A percentile compares a stretch with the other conserved stretches of the same genome.
Evolutionary conservation across 2,329 filamentous ascomycete genomes (phyloP).

Genomic region (Talaromyces marneffei): DNA sequence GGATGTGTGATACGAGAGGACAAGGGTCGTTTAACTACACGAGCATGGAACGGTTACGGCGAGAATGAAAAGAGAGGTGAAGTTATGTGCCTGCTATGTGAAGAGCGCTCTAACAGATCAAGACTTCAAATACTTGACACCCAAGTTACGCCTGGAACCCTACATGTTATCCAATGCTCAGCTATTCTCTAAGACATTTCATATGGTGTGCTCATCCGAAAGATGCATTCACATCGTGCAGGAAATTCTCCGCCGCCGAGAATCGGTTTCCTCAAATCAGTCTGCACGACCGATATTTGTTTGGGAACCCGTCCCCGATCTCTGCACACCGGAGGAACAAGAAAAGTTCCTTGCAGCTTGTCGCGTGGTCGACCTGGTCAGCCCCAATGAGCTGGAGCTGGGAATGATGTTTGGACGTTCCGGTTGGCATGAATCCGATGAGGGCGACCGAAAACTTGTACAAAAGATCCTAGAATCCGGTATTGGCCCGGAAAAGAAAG

Average conservation of each 20-base stretch:
- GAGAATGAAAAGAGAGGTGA: conserved; percentile 57
- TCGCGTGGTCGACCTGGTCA: conserved; percentile 54
- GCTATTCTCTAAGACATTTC: conserved; percentile 70
- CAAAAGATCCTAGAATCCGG: conserved; percentile 31
- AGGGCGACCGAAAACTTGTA: conserved; percentile 29
- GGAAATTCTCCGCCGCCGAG: conserved; percentile 57
- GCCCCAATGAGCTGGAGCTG: conserved; percentile 86
- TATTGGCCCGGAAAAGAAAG: conserved; percentile 33
- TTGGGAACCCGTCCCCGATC: conserved; percentile 92
- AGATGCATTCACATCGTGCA: conserved; percentile 71
- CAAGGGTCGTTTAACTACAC: conserved; percentile 66
- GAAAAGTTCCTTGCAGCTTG: conserved; percentile 50
- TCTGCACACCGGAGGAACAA: conserved; percentile 65
- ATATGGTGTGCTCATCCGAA: conserved; percentile 75
- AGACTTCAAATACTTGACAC: conserved; percentile 81
- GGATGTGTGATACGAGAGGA: conserved; percentile 64
- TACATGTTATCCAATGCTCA: conserved; percentile 62
- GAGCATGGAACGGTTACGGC: conserved; percentile 88
- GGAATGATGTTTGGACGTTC: conserved; percentile 68
- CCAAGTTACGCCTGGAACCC: conserved; percentile 74
- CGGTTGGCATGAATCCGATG: conserved; percentile 29
- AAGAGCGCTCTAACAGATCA: conserved; percentile 25
- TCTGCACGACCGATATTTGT: conserved; percentile 66
- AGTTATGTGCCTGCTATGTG: neutral
- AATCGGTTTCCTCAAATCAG: conserved; percentile 24